Evolutionary conservation across 73 alveolate genomes (phyloP), one percentile per base, ranked within the genome.

Genomic region (Paramecium octaurelia): DNA sequence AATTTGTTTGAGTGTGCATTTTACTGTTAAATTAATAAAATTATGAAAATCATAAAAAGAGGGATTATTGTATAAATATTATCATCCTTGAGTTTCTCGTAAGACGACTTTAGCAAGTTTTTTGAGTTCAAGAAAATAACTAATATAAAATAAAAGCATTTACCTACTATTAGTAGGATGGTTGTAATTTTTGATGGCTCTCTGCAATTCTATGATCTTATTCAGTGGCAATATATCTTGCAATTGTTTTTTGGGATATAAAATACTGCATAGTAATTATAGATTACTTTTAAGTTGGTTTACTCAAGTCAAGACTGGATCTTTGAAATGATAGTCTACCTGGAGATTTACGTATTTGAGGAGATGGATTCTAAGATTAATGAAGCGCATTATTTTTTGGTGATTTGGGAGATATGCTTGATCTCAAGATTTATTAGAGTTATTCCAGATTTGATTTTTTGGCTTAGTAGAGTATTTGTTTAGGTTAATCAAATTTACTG

Each of bases 131-230:
- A 36, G n/a, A 21, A 35, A 36, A 73, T 73, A 73, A 42, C 88
- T 75, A 12, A 38, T 75, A 35, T 18, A 54, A 54, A 54, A 38
- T 23, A 7, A 14, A 21, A 16, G 16, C 3, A 14, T 16, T 21
- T 75, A 75, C 88, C 88, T 75, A 75, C 60, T 42, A 23, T 35
- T 38, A 6, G 88, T 23, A 12, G 58, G 60, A 42, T 75, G 46
- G 18, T 75, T 75, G 46, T 38, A 21, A 35, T 35, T 38, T 35
- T 75, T 29, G 2, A 75, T 75, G 46, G 88, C 60, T 38, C 60
- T 29, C 59, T 75, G 14, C 12, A 75, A 42, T 38, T 75, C 88
- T 75, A 75, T 75, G 88, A 75, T 75, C 68, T 42, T 75, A 75
- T 75, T 75, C 9, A 75, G 10, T 75, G 88, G 35, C 7, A 75